Conservation (phyloP, 2,329 filamentous ascomycete genomes). For the Cercospora nicotianae region DNA sequence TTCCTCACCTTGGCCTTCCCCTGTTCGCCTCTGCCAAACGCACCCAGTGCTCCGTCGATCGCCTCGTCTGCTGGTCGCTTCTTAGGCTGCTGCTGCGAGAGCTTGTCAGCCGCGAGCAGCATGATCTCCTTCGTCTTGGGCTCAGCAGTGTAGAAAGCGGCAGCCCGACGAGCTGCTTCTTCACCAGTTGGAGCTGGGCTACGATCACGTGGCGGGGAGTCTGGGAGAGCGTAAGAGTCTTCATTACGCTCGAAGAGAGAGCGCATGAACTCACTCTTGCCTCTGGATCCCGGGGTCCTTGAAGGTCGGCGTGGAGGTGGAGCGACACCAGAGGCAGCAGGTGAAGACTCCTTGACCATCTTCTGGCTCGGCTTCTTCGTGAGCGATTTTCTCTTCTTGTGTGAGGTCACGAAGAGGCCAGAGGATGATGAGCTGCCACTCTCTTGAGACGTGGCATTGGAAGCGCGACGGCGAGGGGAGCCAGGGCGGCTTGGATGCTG, state of each 20-base stretch:
- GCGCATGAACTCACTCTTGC: not conserved
- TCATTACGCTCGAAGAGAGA: not conserved
- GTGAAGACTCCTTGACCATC: not conserved
- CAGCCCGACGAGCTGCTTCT: not conserved
- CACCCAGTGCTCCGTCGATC: slow-evolving; percentile 1
- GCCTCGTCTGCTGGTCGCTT: not conserved
- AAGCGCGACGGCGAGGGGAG: not conserved
- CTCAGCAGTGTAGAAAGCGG: not conserved
- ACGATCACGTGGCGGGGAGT: not conserved
- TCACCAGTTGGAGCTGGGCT: not conserved
- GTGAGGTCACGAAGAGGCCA: slow-evolving; percentile 2
- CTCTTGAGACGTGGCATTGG: not conserved
- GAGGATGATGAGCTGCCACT: not conserved
- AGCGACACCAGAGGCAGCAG: not conserved
- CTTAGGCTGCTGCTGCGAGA: not conserved
- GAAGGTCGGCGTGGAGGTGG: not conserved
- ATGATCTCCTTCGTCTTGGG: slow-evolving; percentile 4
- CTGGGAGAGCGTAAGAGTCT: not conserved
- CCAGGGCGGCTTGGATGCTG: not conserved
- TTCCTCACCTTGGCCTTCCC: slow-evolving; percentile 8
- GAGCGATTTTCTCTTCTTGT: not conserved
- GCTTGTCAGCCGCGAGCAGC: not conserved
- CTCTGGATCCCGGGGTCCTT: not conserved
- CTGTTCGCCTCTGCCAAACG: not conserved
- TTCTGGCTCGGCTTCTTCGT: not conserved